Percentiles rank a stretch among this genome's conserved stretches.
phyloP scores from a whole-genome alignment of 345 rosid species.

The Alliaria petiolata region DNA sequence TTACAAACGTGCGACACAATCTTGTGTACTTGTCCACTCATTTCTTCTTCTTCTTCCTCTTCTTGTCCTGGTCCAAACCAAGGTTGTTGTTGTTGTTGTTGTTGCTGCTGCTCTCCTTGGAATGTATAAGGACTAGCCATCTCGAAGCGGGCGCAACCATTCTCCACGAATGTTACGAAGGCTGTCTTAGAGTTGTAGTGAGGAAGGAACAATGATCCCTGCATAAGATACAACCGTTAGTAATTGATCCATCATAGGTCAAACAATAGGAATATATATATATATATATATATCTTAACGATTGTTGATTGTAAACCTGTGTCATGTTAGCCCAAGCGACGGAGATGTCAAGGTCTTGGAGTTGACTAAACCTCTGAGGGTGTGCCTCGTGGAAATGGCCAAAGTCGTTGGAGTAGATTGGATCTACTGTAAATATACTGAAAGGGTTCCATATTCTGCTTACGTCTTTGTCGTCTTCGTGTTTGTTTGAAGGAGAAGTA shows the following conservation, averaged over 20 bases:
- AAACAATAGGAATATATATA: neutral
- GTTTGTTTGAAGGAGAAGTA: conserved; percentile 22
- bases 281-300: too few relatives aligned
- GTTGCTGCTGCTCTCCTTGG: conserved; percentile 5
- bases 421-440: conserved; percentile 27
- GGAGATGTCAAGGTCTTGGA: conserved; percentile 30
- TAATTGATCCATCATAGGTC: neutral
- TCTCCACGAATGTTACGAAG: conserved; percentile 26
- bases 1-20: conserved; percentile 33
- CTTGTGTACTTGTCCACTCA: conserved; percentile 28
- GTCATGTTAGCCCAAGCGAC: conserved; percentile 34
- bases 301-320: conserved; percentile 24
- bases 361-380: conserved; percentile 37
- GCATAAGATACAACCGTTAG: neutral
- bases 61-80: neutral
- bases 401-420: conserved; percentile 41
- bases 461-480: conserved; percentile 1
- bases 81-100: conserved; percentile 7
- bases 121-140: conserved; percentile 49
- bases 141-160: conserved; percentile 44
- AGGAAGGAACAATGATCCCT: conserved; percentile 49
- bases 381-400: conserved; percentile 44
- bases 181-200: conserved; percentile 41
- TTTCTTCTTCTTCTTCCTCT: conserved; percentile 16
- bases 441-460: conserved; percentile 24